These are phyloP conservation scores for Aspergillus thermomutatus DNA, from an alignment of 2,329 filamentous ascomycete species.

Conservation along the genomic window DNA sequence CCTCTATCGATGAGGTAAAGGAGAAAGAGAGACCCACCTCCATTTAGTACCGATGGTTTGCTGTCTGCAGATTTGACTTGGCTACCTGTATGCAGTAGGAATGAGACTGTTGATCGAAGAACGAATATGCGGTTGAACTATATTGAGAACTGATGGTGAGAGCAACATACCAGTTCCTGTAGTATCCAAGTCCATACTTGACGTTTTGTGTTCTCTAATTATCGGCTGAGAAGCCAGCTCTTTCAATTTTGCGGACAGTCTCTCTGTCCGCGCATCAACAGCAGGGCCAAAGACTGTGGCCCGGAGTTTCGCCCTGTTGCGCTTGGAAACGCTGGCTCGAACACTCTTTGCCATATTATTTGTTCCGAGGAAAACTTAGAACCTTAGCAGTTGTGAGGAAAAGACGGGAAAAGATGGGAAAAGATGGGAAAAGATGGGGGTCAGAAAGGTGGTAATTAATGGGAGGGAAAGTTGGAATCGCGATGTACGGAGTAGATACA, in stretches of 20 bases:
- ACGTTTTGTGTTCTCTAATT: conserved; percentile 52
- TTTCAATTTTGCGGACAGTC: conserved; percentile 80
- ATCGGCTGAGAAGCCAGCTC: conserved; percentile 76
- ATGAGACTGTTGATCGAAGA: background rate
- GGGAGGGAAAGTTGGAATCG: background rate
- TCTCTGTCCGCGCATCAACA: conserved; percentile 73
- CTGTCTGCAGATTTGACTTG: conserved; percentile 11
- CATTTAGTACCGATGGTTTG: conserved; percentile 14
- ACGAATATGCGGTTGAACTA: background rate
- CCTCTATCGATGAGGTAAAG: background rate
- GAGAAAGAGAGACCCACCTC: conserved; percentile 17
- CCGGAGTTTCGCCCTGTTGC: conserved; percentile 78
- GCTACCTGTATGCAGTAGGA: conserved; percentile 9
- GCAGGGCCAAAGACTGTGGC: conserved; percentile 78
- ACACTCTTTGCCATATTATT: conserved; percentile 80
- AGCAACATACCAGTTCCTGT: conserved; percentile 24
- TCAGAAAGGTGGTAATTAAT: background rate
- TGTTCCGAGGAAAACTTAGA: background rate
- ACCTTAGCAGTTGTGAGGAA: background rate
- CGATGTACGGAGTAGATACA: background rate
- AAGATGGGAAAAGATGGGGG: background rate
- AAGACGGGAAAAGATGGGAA: background rate
- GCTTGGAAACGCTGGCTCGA: conserved; percentile 74
- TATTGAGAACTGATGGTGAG: background rate
- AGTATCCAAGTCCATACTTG: conserved; percentile 22